Conservation (phyloP, 441 rosid species). For the Aquilaria agallochum region DNA sequence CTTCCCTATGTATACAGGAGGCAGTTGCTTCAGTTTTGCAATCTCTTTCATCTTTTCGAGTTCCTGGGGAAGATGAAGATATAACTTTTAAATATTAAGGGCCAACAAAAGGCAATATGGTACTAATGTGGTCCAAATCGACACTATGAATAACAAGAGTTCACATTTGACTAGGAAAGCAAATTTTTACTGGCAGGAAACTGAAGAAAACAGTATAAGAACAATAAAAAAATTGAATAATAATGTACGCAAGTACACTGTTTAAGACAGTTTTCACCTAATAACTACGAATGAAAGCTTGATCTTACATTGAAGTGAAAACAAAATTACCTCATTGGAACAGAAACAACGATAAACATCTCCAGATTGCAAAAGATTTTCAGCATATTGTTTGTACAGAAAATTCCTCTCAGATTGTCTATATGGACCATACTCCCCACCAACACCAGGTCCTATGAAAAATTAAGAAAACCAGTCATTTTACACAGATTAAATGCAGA, state of each 20-base stretch:
- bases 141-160: too few relatives aligned
- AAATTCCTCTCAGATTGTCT: conserved; percentile 91
- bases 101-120: too few relatives aligned
- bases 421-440: conserved; percentile 85
- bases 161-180: too few relatives aligned
- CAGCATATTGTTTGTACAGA: conserved; percentile 66
- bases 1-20: conserved; percentile 86
- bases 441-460: conserved; percentile 66
- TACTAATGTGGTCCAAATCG: too few relatives aligned
- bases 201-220: too few relatives aligned
- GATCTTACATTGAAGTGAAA: background rate
- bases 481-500: too few relatives aligned
- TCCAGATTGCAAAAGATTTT: conserved; percentile 82
- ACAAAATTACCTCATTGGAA: conserved; percentile 59
- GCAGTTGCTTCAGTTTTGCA: conserved; percentile 65
- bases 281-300: too few relatives aligned
- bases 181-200: too few relatives aligned
- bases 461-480: background rate
- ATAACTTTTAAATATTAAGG: too few relatives aligned
- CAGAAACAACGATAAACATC: conserved; percentile 91
- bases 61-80: conserved; percentile 36
- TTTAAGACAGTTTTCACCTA: too few relatives aligned
- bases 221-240: too few relatives aligned
- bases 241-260: too few relatives aligned
- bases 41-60: conserved; percentile 90